Evolutionary conservation across 345 rosid species (phyloP).

Genomic region (Gossypium longicalyx): DNA sequence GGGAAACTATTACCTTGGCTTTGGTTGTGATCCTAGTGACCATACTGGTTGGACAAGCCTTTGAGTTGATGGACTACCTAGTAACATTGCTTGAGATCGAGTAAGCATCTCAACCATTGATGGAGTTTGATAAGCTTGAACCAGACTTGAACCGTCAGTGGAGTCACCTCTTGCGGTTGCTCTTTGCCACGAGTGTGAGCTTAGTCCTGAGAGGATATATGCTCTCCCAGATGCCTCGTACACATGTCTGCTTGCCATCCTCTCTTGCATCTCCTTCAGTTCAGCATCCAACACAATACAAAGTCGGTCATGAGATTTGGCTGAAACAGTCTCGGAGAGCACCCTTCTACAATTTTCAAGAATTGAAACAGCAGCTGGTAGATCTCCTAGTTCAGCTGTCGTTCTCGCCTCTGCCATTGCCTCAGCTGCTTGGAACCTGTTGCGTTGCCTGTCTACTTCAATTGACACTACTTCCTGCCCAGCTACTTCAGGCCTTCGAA

Average conservation of each 20-base stretch:
- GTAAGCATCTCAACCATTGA: conserved; percentile 92
- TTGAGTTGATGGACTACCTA: conserved; percentile 69
- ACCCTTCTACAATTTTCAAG: conserved; percentile 58
- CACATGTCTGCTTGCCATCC: conserved; percentile 92
- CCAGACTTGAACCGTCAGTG: conserved; percentile 74
- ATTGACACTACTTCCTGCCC: conserved; percentile 53
- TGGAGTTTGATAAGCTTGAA: conserved; percentile 83
- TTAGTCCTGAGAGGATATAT: conserved; percentile 90
- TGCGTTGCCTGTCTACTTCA: conserved; percentile 93
- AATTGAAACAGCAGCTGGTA: conserved; percentile 57
- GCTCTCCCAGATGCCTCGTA: conserved; percentile 96
- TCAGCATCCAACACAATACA: conserved; percentile 78
- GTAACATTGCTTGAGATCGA: conserved; percentile 65
- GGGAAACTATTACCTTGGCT: conserved; percentile 52
- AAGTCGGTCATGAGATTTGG: conserved; percentile 65
- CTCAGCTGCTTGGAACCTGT: conserved; percentile 83
- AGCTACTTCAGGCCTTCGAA: conserved; percentile 54
- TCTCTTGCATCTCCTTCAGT: conserved; percentile 95
- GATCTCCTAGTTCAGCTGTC: conserved; percentile 79
- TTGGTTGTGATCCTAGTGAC: conserved; percentile 62
- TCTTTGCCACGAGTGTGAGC: conserved; percentile 99
- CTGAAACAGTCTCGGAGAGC: conserved; percentile 64
- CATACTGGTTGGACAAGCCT: conserved; percentile 62
- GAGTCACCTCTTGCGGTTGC: conserved; percentile 99
- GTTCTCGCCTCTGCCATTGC: conserved; percentile 77